Evolutionary conservation across 2,329 filamentous ascomycete species (phyloP), one percentile per base, ranked within the genome.

Genomic region (Xylariaceae sp.): DNA sequence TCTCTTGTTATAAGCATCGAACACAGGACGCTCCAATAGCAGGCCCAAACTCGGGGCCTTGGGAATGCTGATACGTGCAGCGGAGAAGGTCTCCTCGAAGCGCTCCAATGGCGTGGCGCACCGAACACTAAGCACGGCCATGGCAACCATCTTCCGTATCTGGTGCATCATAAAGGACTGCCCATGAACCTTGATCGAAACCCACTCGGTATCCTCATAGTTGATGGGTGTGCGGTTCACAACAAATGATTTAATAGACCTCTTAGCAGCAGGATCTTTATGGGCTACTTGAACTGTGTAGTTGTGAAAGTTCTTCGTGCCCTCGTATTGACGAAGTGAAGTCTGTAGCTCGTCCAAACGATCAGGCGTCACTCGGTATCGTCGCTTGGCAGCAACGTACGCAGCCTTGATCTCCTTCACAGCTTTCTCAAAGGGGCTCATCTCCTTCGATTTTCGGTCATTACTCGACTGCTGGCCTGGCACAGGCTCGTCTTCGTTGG

Each of bases 151-250:
- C 74, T 97, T 99, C 65, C 94, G 87, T 71, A 99, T 99, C 75
- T 99, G 94, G 72, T 99, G 94, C 94, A 99, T 99, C 94, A 99
- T 99, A 79, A 99, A 99, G 66, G 88, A 93, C 72, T 99, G 94
- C 0, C 94, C 94, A 71, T 99, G 94, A 19, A 99, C 92, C 69
- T 96, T 96, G 60, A 97, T 78, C 41, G 88, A 94, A 5, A 99
- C 78, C 94, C 94, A 99, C 75, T 99, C 89, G 1, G 91, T 97
- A 66, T 93, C 86, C 69, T 90, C 84, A 71, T 96, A 95, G 66
- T 91, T 83, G 64, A 96, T 87, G 1, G 91, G 90, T 47, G 81
- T 76, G 3, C 76, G 74, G 69, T 90, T 88, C 52, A 90, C 87
- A 36, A 87, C 77, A 75, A 99, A 99, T 2, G 89, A 94, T 69